Percentiles rank a stretch among this genome's conserved stretches.
Conservation (phyloP, 208 protist genomes). For the Naegleria gruberi region DNA sequence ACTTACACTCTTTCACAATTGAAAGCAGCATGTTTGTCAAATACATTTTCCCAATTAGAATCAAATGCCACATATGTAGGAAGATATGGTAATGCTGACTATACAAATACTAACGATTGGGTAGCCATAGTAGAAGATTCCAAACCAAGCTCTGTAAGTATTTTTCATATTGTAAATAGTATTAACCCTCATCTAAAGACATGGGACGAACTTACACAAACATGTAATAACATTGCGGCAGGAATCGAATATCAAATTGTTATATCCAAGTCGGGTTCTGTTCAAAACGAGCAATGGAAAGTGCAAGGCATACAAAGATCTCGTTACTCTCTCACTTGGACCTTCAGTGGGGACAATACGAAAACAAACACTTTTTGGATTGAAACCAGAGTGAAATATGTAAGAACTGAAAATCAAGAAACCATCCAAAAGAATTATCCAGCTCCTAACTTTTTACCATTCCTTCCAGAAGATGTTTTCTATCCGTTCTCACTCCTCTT, state of each 20-base stretch:
- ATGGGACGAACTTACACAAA: neutral
- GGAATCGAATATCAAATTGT: neutral
- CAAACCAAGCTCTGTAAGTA: neutral
- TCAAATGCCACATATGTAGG: neutral
- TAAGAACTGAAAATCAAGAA: neutral
- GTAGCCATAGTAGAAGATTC: neutral
- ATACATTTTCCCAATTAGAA: neutral
- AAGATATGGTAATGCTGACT: neutral
- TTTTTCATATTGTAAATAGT: neutral
- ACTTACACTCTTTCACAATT: neutral
- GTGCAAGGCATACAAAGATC: neutral
- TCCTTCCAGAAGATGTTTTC: constrained; percentile 3
- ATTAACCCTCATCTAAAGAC: neutral
- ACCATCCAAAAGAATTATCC: neutral
- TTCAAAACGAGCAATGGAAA: neutral
- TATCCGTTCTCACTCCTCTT: neutral
- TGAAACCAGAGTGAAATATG: neutral
- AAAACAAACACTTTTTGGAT: neutral
- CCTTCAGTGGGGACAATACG: neutral
- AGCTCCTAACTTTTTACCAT: neutral
- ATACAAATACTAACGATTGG: neutral
- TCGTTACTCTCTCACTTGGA: neutral
- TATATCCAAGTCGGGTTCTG: neutral
- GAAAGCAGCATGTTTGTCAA: neutral
- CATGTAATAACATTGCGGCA: neutral